Conservation (phyloP, 2,329 filamentous ascomycete genomes). For the Fusarium tuaranense region DNA sequence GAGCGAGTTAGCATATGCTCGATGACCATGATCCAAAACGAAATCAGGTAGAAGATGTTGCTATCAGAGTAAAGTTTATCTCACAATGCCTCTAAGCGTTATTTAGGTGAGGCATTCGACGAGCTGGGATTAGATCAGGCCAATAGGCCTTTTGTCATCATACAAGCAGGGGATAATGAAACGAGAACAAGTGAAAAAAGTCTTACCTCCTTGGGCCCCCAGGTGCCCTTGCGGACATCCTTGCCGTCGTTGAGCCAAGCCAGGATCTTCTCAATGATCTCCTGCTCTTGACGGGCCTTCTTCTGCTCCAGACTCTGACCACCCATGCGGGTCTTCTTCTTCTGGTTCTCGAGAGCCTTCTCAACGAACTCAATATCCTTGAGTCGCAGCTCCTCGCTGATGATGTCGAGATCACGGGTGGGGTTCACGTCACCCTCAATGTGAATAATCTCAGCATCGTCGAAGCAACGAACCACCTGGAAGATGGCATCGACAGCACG, state of each 20-base stretch:
- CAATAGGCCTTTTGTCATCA: constrained; percentile 99
- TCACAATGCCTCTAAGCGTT: constrained; percentile 85
- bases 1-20: constrained; percentile 40
- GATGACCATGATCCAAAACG: constrained; percentile 4
- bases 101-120: constrained; percentile 86
- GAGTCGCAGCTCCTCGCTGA: constrained; percentile 93
- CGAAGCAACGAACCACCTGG: constrained; percentile 96
- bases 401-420: constrained; percentile 92
- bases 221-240: constrained; percentile 91
- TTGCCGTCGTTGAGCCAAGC: constrained; percentile 87
- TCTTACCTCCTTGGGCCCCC: constrained; percentile 94
- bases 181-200: constrained; percentile 35
- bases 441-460: constrained; percentile 99
- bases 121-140: constrained; percentile 99
- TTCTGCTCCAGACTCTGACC: constrained; percentile 98
- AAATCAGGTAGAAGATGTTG: constrained; percentile 24
- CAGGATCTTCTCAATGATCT: constrained; percentile 90
- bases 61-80: constrained; percentile 83
- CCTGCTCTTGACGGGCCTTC: constrained; percentile 95
- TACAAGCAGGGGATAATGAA: constrained; percentile 54
- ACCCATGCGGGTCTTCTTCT: constrained; percentile 94
- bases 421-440: constrained; percentile 99
- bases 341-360: constrained; percentile 90
- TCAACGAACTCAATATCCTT: constrained; percentile 99
- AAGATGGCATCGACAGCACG: constrained; percentile 98